These are phyloP conservation scores for Lentinula novae-zelandiae DNA, from an alignment of 1,284 basidiomycete species.

Conservation along the genomic window DNA sequence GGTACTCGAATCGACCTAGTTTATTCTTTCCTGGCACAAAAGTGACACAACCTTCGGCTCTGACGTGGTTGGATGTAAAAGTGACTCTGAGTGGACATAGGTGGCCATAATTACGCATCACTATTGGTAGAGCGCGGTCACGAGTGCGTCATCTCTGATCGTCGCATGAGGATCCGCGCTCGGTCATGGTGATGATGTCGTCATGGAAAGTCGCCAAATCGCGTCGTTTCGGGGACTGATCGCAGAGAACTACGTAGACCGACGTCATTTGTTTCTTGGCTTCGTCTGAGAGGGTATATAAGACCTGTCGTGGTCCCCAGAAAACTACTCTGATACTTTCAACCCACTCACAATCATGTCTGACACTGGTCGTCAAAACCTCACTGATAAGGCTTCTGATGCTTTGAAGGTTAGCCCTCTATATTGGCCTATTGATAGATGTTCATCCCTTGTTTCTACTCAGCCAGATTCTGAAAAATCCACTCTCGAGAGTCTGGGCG, in stretches of 20 bases:
- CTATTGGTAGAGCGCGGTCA: too few species aligned
- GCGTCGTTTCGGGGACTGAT: too few species aligned
- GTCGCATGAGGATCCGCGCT: too few species aligned
- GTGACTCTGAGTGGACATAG: too few species aligned
- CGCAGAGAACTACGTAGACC: not conserved
- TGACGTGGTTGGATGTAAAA: too few species aligned
- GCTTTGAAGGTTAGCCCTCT: conserved; percentile 35
- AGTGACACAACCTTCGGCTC: too few species aligned
- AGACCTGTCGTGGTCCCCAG: not conserved
- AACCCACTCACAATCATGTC: conserved; percentile 31
- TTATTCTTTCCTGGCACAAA: too few species aligned
- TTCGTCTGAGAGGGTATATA: not conserved
- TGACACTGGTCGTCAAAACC: conserved; percentile 43
- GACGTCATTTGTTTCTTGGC: not conserved
- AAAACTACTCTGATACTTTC: not conserved
- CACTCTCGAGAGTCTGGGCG: conserved; percentile 13
- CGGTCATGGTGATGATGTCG: too few species aligned
- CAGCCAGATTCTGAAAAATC: conserved; percentile 17
- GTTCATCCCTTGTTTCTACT: not conserved
- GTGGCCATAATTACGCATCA: too few species aligned
- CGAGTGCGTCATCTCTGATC: too few species aligned
- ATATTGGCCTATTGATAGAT: not conserved
- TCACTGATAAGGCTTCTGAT: conserved; percentile 48
- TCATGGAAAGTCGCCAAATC: too few species aligned
- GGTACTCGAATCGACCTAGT: too few species aligned